Conservation (phyloP, 495 filamentous ascomycete genomes). For the Penicillium manginii region DNA sequence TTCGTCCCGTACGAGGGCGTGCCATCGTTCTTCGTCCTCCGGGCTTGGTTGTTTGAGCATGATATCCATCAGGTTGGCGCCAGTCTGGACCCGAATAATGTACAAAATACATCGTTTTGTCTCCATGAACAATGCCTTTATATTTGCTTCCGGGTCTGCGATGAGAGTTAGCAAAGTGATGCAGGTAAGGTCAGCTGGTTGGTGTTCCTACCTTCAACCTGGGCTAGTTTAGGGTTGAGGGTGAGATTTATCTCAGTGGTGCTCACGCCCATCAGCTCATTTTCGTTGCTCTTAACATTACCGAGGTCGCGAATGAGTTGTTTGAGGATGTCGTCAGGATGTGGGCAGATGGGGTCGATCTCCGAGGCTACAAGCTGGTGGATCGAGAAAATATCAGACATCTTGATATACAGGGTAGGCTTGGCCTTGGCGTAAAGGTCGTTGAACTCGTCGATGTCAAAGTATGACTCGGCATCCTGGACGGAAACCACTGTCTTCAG, state of each 20-base stretch:
- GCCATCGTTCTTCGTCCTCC: conserved; percentile 92
- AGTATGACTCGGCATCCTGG: conserved; percentile 82
- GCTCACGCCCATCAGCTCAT: conserved; percentile 82
- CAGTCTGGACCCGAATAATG: conserved; percentile 94
- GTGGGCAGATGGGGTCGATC: conserved; percentile 72
- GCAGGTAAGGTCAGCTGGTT: background rate
- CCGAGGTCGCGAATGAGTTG: conserved; percentile 93
- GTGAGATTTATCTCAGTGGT: conserved; percentile 91
- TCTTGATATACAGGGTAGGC: conserved; percentile 97
- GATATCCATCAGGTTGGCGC: conserved; percentile 90
- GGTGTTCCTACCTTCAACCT: conserved; percentile 66
- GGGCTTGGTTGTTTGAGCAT: conserved; percentile 83
- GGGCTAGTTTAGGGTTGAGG: conserved; percentile 87
- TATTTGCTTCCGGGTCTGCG: conserved; percentile 82
- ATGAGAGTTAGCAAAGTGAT: background rate
- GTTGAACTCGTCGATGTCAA: conserved; percentile 98
- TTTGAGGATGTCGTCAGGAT: conserved; percentile 82
- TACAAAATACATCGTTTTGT: conserved; percentile 97
- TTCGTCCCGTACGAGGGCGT: conserved; percentile 80
- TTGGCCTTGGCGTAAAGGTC: conserved; percentile 95
- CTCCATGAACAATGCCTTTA: conserved; percentile 94
- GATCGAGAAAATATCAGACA: conserved; percentile 95
- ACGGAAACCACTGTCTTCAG: conserved; percentile 73
- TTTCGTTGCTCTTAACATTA: conserved; percentile 93
- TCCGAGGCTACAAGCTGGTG: conserved; percentile 85